A percentile compares a stretch with the other conserved stretches of the same genome.
Evolutionary conservation across 2,329 filamentous ascomycete genomes (phyloP).

Genomic region (Pseudogymnoascus sp.): DNA sequence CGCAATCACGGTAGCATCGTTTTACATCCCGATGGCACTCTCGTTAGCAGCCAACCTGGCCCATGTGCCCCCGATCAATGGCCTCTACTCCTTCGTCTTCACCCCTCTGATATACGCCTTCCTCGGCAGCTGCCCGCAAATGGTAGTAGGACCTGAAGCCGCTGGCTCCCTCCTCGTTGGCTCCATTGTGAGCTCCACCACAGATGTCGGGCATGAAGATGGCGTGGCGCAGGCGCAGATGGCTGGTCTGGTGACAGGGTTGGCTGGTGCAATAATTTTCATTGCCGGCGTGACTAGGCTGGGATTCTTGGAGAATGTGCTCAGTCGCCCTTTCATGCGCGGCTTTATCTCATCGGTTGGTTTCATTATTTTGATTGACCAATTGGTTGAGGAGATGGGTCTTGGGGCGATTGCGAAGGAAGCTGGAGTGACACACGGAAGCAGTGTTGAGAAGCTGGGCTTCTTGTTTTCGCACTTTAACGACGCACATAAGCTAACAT

Average conservation of each 20-base stretch:
- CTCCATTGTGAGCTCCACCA: slow-evolving; percentile 66
- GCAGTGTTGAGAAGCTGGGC: slow-evolving; percentile 73
- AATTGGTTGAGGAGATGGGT: slow-evolving; percentile 84
- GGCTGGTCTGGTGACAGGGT: slow-evolving; percentile 78
- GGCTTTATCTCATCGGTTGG: slow-evolving; percentile 98
- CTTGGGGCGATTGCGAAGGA: slow-evolving; percentile 58
- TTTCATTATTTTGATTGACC: slow-evolving; percentile 91
- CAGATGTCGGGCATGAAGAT: slow-evolving; percentile 55
- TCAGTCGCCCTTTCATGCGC: slow-evolving; percentile 83
- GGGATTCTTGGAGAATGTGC: slow-evolving; percentile 88
- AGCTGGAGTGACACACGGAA: slow-evolving; percentile 63
- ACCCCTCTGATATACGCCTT: slow-evolving; percentile 86
- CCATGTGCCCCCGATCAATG: slow-evolving; percentile 87
- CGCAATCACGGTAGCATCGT: slow-evolving; percentile 92
- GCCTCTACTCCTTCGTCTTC: slow-evolving; percentile 88
- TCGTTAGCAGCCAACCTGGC: slow-evolving; percentile 88
- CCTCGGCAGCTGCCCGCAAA: slow-evolving; percentile 81
- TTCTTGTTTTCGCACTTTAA: slow-evolving; percentile 65
- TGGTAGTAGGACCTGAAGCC: slow-evolving; percentile 92
- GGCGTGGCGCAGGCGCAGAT: slow-evolving; percentile 66
- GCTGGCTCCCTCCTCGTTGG: slow-evolving; percentile 87
- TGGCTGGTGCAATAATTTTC: slow-evolving; percentile 84
- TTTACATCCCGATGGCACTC: slow-evolving; percentile 95
- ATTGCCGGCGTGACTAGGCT: slow-evolving; percentile 75
- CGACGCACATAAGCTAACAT: slow-evolving; percentile 65